Evolutionary conservation across 768 basidiomycete genomes (phyloP).

Genomic region (Kwoniella sp.): DNA sequence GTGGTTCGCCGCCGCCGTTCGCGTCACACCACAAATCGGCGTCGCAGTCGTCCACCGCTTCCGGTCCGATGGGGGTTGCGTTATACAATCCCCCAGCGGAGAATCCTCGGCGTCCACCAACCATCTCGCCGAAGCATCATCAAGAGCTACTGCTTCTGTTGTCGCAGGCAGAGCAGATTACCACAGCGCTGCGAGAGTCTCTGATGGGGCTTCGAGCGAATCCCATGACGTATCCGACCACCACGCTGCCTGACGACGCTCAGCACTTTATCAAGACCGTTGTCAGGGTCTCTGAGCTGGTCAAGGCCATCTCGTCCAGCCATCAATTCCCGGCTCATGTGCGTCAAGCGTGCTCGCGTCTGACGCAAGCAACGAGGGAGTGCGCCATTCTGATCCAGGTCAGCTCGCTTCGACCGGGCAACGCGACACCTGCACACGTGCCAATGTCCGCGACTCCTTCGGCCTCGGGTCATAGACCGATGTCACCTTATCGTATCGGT

Average conservation of each 20-base stretch:
- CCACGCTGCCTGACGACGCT: constrained; percentile 68
- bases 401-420: constrained; percentile 65
- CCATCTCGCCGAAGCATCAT: constrained; percentile 35
- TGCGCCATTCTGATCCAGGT: constrained; percentile 81
- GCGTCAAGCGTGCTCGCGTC: constrained; percentile 65
- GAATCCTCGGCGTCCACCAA: constrained; percentile 9
- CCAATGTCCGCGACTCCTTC: constrained; percentile 7
- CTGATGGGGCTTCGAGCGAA: constrained; percentile 61
- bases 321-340: constrained; percentile 61
- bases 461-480: background rate
- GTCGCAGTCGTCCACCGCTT: constrained; percentile 11
- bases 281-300: constrained; percentile 67
- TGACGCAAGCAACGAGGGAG: constrained; percentile 80
- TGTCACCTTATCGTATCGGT: constrained; percentile 21
- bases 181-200: constrained; percentile 60
- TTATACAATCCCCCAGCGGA: background rate
- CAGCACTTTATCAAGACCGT: constrained; percentile 79
- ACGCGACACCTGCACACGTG: constrained; percentile 12
- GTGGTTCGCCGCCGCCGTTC: constrained; percentile 23
- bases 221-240: constrained; percentile 58
- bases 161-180: constrained; percentile 62
- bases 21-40: constrained; percentile 19
- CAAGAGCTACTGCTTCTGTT: constrained; percentile 49
- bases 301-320: constrained; percentile 60
- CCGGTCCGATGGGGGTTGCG: too few relatives aligned